Conservation (phyloP, 1,284 basidiomycete species). For the Papiliotrema flavescens region DNA sequence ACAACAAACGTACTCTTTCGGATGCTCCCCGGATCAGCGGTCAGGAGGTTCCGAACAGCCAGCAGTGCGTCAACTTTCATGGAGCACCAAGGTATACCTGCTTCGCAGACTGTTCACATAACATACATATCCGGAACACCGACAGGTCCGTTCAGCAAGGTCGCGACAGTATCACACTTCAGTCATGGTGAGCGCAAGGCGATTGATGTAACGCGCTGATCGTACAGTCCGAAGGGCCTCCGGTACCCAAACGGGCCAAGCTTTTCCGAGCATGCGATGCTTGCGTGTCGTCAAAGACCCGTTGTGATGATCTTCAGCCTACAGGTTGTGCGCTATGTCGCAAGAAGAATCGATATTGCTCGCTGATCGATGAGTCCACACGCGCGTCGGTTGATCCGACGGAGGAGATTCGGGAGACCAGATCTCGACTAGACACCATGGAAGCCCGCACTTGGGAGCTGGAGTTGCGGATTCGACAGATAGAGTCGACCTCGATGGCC, state of each 20-base stretch:
- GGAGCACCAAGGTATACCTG: too few species aligned
- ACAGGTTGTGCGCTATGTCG: slow-evolving; percentile 1
- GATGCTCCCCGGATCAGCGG: too few species aligned
- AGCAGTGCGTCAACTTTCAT: too few species aligned
- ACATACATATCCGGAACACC: too few species aligned
- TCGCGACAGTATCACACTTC: too few species aligned
- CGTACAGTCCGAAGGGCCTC: too few species aligned
- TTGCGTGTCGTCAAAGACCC: slow-evolving; percentile 1
- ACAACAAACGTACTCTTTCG: too few species aligned
- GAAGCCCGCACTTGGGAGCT: neutral
- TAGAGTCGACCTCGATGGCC: neutral
- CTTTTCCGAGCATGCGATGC: neutral
- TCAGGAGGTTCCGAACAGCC: too few species aligned
- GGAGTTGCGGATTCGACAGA: neutral
- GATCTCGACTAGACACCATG: neutral
- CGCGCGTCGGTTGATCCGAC: neutral
- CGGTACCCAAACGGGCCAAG: neutral
- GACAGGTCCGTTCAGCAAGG: too few species aligned
- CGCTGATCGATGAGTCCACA: neutral
- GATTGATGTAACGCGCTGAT: too few species aligned
- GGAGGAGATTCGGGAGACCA: neutral
- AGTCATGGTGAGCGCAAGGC: too few species aligned
- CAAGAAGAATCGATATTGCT: neutral
- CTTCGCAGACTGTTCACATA: too few species aligned
- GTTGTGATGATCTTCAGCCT: neutral